Evolutionary conservation across 176 grass and related monocot genomes (phyloP).

Genomic region (Triticum monococcum): DNA sequence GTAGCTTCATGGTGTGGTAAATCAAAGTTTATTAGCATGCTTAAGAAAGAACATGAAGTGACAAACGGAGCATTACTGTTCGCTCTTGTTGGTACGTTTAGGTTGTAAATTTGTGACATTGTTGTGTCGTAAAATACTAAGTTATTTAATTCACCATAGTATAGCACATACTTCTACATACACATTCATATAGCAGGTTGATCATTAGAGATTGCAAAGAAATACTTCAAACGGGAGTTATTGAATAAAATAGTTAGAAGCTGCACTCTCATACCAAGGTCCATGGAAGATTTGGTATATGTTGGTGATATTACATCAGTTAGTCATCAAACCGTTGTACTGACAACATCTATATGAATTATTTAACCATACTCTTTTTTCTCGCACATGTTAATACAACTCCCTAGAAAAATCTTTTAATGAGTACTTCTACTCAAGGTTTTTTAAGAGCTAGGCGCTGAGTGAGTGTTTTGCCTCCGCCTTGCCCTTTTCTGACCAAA

Average conservation of each 20-base stretch:
- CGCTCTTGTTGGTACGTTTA: background rate
- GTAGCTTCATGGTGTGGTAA: conserved; percentile 9
- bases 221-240: background rate
- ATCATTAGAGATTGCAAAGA: background rate
- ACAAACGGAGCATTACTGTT: background rate
- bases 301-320: background rate
- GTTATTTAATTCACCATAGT: background rate
- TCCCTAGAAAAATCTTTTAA: background rate
- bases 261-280: background rate
- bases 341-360: background rate
- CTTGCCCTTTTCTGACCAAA: too few species aligned
- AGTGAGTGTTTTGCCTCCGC: too few species aligned
- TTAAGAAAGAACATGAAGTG: background rate
- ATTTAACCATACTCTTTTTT: background rate
- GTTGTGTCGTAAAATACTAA: background rate
- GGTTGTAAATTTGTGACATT: conserved; percentile 8
- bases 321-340: background rate
- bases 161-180: background rate
- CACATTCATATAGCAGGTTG: background rate
- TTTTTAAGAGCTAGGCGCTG: too few species aligned
- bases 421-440: background rate
- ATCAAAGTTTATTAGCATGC: conserved; percentile 14
- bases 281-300: background rate
- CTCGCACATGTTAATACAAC: background rate
- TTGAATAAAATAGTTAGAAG: conserved; percentile 17